Conservation (phyloP, 345 rosid species). For the Populus euphratica region DNA sequence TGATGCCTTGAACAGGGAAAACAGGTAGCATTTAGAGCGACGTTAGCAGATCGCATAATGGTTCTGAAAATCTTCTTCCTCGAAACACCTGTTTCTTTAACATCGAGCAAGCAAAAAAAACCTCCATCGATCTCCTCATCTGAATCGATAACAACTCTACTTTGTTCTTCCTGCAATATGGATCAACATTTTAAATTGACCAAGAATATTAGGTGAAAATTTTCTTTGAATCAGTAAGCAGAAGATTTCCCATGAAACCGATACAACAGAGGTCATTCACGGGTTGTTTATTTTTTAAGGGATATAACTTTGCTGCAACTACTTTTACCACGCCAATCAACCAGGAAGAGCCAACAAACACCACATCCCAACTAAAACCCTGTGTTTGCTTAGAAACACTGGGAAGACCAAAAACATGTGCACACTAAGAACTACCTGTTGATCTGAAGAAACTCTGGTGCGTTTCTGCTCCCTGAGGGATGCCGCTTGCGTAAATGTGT, state of each 20-base stretch:
- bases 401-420: not conserved
- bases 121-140: conserved; percentile 81
- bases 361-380: not conserved
- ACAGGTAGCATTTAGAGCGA: conserved; percentile 4
- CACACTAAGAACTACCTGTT: conserved; percentile 31
- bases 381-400: not conserved
- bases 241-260: conserved; percentile 6
- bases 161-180: conserved; percentile 43
- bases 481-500: conserved; percentile 18
- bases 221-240: not conserved
- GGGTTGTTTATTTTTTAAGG: not conserved
- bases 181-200: conserved; percentile 1
- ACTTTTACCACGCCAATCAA: not conserved
- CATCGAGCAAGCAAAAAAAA: conserved; percentile 62
- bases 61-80: not conserved
- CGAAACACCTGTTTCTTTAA: conserved; percentile 51
- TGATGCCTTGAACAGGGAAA: conserved; percentile 12
- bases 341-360: not conserved
- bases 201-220: not conserved
- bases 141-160: conserved; percentile 47
- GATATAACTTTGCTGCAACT: not conserved
- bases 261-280: not conserved
- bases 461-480: conserved; percentile 20
- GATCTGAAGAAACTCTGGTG: conserved; percentile 33
- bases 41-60: not conserved